phyloP scores from a whole-genome alignment of 2,329 filamentous ascomycete species.

The Epichloe baconii region DNA sequence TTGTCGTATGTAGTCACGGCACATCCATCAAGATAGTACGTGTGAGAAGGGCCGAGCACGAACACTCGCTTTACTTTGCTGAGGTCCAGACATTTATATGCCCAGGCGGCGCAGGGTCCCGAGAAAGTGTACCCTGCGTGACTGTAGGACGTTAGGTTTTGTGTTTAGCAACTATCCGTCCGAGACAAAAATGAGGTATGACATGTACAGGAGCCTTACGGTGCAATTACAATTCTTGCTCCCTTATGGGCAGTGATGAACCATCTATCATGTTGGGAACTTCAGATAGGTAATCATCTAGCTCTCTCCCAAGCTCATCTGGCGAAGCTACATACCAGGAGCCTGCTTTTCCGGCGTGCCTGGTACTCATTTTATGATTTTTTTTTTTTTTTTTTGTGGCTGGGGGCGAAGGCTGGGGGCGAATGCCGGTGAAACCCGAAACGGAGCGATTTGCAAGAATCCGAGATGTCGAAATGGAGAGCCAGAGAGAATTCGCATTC shows the following conservation, averaged over 20 bases:
- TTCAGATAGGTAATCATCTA: constrained; percentile 59
- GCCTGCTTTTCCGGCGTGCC: constrained; percentile 51
- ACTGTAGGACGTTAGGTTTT: constrained; percentile 29
- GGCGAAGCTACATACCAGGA: constrained; percentile 69
- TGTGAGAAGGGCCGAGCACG: constrained; percentile 84
- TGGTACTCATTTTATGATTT: background rate
- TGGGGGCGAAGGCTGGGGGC: no score
- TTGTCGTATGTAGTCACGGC: constrained; percentile 60
- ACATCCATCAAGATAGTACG: constrained; percentile 64
- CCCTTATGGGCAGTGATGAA: constrained; percentile 51
- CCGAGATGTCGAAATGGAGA: background rate
- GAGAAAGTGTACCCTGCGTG: constrained; percentile 93
- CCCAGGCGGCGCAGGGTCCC: constrained; percentile 83
- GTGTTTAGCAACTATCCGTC: no score
- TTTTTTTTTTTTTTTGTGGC: no score
- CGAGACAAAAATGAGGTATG: background rate
- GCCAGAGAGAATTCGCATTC: background rate
- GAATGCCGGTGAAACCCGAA: background rate
- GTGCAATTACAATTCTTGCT: constrained; percentile 79
- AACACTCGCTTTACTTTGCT: constrained; percentile 77
- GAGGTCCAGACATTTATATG: constrained; percentile 80
- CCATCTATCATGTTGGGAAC: constrained; percentile 56
- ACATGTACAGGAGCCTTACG: constrained; percentile 47
- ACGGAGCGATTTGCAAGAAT: background rate
- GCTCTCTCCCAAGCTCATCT: constrained; percentile 47